Conservation (phyloP, 179 eudicot species). For the Heliamphora pulchella region DNA sequence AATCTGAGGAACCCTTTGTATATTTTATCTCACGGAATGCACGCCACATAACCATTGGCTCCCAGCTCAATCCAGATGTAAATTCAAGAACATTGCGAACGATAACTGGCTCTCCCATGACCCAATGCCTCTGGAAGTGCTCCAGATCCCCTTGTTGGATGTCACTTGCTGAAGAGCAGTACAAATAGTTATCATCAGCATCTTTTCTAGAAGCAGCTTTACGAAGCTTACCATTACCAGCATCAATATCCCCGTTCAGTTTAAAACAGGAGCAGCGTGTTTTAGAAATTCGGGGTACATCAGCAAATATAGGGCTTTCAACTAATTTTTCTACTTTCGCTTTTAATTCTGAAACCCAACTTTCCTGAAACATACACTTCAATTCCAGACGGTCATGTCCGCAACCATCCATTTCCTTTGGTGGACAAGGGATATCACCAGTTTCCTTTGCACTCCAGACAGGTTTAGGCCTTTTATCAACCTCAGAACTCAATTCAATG, state of each 20-base stretch:
- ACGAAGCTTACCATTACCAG: conserved; percentile 18
- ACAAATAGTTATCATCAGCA: conserved; percentile 43
- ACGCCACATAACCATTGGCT: conserved; percentile 80
- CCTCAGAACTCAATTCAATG: background rate
- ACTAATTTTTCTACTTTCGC: conserved; percentile 30
- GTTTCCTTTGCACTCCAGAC: conserved; percentile 43
- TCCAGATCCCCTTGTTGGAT: conserved; percentile 35
- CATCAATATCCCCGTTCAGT: conserved; percentile 13
- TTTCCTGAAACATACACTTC: conserved; percentile 26
- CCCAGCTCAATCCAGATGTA: conserved; percentile 68
- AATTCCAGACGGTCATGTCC: conserved; percentile 33
- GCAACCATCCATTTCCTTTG: conserved; percentile 41
- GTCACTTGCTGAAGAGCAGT: conserved; percentile 49
- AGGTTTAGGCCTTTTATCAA: background rate
- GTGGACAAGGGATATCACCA: conserved; percentile 53
- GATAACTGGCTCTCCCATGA: conserved; percentile 52
- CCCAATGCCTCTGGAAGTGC: conserved; percentile 65
- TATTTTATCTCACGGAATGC: conserved; percentile 44
- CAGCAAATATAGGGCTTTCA: background rate
- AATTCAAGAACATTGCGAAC: conserved; percentile 43
- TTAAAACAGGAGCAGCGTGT: conserved; percentile 29
- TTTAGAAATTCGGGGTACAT: conserved; percentile 19
- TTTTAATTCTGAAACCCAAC: conserved; percentile 29
- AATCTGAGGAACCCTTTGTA: conserved; percentile 20
- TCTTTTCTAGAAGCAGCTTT: conserved; percentile 41